Evolutionary conservation across 2,329 filamentous ascomycete genomes (phyloP), one percentile per base, ranked within the genome.

Genomic region (Fusarium metavorans): DNA sequence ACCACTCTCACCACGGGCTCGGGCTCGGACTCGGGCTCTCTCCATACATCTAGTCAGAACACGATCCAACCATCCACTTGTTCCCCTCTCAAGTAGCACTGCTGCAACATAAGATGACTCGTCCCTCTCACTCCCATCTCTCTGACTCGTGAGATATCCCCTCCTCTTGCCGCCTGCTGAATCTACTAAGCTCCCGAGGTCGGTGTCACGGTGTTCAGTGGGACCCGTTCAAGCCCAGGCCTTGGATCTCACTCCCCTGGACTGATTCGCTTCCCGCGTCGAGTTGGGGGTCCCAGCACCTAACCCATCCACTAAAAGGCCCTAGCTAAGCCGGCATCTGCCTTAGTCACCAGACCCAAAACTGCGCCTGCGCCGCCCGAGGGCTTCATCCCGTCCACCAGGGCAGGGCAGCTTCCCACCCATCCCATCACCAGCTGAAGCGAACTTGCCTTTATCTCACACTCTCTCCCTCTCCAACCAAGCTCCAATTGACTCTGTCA

Each of bases 261-360:
- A 48, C 65, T 62, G 57, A 68, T 66, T 66, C 68, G 66, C 60
- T 39, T 62, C 65, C 41, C 50, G 68, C 34, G 48, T 59, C 39
- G 20, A 54, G 41, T 56, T 27, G 30, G 20, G 45, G 59, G 34
- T 34, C 43, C 25, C 41, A 27, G 65, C 59, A 45, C 39, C 35
- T 64, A 64, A 32, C 35, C 45, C 72, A 62, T 75, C 72, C 69
- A 73, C 72, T 75, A 67, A 57, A 50, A 67, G 67, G 72, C 66
- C 70, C 64, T 75, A 75, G 67, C 61, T 59, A 69, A 35, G 58
- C 52, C 70, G 67, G 73, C 70, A 76, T 60, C 73, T 74, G 70
- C 74, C 75, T 75, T 75, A 76, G 74, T 76, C 74, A 76, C 69
- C 71, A 66, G 74, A 76, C 74, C 68, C 56, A 64, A 68, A 70